These are phyloP conservation scores for Phytopythium oedochilum DNA, from an alignment of 352 stramenopile genomes.

Conservation along the genomic window DNA sequence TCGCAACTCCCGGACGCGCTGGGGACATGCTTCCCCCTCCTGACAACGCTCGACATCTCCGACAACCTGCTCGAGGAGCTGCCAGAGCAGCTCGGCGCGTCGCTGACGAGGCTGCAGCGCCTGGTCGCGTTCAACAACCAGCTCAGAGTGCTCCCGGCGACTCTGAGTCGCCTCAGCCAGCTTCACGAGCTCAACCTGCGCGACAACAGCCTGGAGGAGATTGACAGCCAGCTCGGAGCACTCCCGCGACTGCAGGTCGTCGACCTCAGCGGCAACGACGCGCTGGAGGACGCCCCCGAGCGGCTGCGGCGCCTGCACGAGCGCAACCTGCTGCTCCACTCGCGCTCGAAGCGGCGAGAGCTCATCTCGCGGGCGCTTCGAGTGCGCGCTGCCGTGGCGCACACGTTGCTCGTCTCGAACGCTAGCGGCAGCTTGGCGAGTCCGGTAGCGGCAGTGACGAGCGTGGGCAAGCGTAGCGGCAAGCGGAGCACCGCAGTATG, in stretches of 20 bases:
- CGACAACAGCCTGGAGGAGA: slow-evolving; percentile 30
- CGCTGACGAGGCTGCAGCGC: slow-evolving; percentile 30
- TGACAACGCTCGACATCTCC: slow-evolving; percentile 32
- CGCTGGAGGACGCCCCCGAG: slow-evolving; percentile 29
- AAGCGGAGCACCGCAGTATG: not conserved
- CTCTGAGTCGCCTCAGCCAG: slow-evolving; percentile 19
- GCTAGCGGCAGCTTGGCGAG: not conserved
- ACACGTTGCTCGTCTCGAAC: slow-evolving; percentile 18
- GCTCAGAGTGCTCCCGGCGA: slow-evolving; percentile 21
- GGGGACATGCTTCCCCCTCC: slow-evolving; percentile 23
- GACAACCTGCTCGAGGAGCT: slow-evolving; percentile 35
- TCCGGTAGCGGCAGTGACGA: not conserved
- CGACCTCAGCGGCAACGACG: slow-evolving; percentile 37
- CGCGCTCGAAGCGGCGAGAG: slow-evolving; percentile 50
- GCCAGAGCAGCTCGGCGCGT: slow-evolving; percentile 21
- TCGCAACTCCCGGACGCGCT: slow-evolving; percentile 27
- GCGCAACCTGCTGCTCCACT: slow-evolving; percentile 55
- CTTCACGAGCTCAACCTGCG: slow-evolving; percentile 42
- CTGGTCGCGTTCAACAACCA: slow-evolving; percentile 43
- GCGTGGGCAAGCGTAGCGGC: not conserved
- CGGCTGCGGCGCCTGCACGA: slow-evolving; percentile 59
- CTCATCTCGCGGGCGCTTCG: slow-evolving; percentile 55
- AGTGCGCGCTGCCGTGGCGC: slow-evolving; percentile 35
- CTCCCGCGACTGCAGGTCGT: slow-evolving; percentile 31
- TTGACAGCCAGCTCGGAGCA: slow-evolving; percentile 22